Evolutionary conservation across 306 rosid species (phyloP), one percentile per base, ranked within the genome.

Genomic region (Trifolium dubium): DNA sequence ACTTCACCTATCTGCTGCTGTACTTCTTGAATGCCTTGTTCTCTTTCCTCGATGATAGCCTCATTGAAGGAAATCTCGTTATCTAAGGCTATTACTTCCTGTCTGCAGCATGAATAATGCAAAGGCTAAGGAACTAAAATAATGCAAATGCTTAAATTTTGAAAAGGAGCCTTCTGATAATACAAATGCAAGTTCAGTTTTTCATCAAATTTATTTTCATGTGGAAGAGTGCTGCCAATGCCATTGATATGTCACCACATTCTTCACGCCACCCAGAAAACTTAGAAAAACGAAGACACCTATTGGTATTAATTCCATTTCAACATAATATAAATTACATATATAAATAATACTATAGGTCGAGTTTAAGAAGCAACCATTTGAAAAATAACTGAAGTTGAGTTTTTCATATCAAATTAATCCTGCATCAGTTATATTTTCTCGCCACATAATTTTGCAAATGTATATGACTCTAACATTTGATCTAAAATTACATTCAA

Each of bases 1-100:
- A 93, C 98, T 86, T 93, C 98, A 32, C 97, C 97, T 84, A 93
- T 93, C 86, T 91, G 98, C 12, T 85, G 86, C 86, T 93, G 98
- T 75, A 93, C 85, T 87, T 93, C 98, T 83, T 93, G 93, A 82
- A 93, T 93, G 32, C 98, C 97, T 67, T 93, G 98, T 44, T 93
- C 98, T 80, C 98, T 88, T 88, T 93, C 98, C 84, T 93, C 97
- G 2, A 93, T 93, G 74, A 93, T 83, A 76, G 97, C 92, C 87
- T 93, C 98, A n/a, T 93, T 93, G 86, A 93, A 93, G 63, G 86
- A 85, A 71, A 93, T 88, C 82, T 93, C 98, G 68, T 86, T 91
- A 84, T 91, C 97, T 80, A 93, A 80, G 70, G 91, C 84, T 82
- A 89, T 55, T 32, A 93, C 96, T 74, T 93, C 98, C 79, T 91